Base-by-base conservation (phyloP, 2,329 filamentous ascomycete genomes). In the Neocatenulostroma microsporum region DNA sequence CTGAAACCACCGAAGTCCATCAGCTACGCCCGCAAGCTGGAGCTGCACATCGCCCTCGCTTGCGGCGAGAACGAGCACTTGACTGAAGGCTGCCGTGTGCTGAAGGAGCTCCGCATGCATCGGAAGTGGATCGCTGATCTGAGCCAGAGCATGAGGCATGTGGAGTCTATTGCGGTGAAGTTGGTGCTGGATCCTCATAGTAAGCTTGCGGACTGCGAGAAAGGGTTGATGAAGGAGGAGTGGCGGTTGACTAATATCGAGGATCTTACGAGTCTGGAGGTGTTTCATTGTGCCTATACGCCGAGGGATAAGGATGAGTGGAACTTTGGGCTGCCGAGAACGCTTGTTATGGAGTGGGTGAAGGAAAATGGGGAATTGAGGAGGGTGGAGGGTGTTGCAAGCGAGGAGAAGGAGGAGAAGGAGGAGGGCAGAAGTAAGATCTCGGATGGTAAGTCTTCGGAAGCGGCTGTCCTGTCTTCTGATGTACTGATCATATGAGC, bases 31-130 rank as follows among this genome's bases (percentile, higher is more conserved):
- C 26, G 27, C 5, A 21, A 34, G 11, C 28, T 42, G 20, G 40
- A 42, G 40, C 14, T 42, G 17, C 28, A 34, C 23, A 26, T 42
- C 2, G 40, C 40, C 4, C 24, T 37, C 12, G 35, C 34, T 14
- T 42, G 39, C 14, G 36, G 20, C 13, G 31, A n/a, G 3, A 18
- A 31, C 5, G 37, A 40, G n/a, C 37, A 40, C 27, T 15, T 36
- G 14, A 21, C 20, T 20, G 19, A 34, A 12, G 19, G 25, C 5
- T 42, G 40, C 29, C 19, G 30, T 10, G 36, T 42, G 17, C 11
- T 33, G 5, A 39, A 31, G 24, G 40, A 42, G 20, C 8, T 36
- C 17, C 36, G 40, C n/a, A 42, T 42, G 40, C 40, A 42, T 20
- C 40, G 36, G 10, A 39, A 36, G 14, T 42, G 40, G 40, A 31